Evolutionary conservation across 352 stramenopile species (phyloP).

Genomic region (Globisporangium paddicum): DNA sequence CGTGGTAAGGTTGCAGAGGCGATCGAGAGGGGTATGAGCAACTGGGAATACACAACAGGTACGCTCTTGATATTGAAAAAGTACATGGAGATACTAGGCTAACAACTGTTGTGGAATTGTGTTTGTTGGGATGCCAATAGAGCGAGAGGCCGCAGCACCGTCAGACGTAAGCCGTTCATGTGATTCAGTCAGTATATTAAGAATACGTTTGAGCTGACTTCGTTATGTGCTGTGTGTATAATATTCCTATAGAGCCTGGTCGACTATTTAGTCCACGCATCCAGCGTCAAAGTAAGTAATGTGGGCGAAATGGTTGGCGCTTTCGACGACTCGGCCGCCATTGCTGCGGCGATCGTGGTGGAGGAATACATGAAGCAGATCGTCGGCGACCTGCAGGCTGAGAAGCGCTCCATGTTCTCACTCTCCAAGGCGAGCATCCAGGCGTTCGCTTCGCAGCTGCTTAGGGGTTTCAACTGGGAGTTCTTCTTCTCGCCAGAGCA

Average conservation of each 20-base stretch:
- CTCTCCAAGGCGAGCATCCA: slow-evolving; percentile 27
- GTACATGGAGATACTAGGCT: no score
- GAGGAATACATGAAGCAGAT: slow-evolving; percentile 77
- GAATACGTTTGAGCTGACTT: background rate
- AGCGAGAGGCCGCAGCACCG: slow-evolving; percentile 35
- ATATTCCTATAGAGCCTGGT: slow-evolving; percentile 42
- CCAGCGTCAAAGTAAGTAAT: slow-evolving; percentile 56
- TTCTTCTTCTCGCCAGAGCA: background rate
- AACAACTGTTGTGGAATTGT: background rate
- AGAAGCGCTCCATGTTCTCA: background rate
- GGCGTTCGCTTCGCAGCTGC: slow-evolving; percentile 33
- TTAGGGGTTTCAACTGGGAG: slow-evolving; percentile 63
- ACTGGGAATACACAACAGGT: slow-evolving; percentile 40
- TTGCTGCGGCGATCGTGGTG: slow-evolving; percentile 63
- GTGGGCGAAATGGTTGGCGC: slow-evolving; percentile 69
- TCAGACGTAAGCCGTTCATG: slow-evolving; percentile 34
- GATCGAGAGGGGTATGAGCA: slow-evolving; percentile 40
- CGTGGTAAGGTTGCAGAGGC: slow-evolving; percentile 7
- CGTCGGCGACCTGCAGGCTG: slow-evolving; percentile 24
- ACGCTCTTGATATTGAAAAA: background rate
- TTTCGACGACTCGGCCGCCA: slow-evolving; percentile 72
- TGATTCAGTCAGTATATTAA: background rate
- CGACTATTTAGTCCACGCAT: slow-evolving; percentile 63
- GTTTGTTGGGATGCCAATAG: slow-evolving; percentile 15
- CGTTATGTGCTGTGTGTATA: slow-evolving; percentile 1